Percentiles rank a stretch among this genome's conserved stretches.
Conservation (phyloP, 768 basidiomycete genomes). For the Kwoniella bestiolae region DNA sequence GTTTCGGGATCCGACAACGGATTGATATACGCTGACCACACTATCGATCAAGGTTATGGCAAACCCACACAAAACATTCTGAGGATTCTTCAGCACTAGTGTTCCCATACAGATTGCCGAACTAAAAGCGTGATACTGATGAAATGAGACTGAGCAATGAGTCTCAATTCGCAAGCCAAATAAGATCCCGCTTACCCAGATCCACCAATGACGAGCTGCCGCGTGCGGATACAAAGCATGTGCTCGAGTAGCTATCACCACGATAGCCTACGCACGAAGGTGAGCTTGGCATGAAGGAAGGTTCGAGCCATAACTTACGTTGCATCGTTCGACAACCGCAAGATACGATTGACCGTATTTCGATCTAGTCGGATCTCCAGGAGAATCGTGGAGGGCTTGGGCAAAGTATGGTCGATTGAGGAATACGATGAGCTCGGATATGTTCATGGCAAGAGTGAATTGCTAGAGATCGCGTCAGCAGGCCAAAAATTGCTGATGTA, state of each 20-base stretch:
- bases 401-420: conserved; percentile 33
- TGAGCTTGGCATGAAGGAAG: neutral
- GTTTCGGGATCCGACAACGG: conserved; percentile 9
- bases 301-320: conserved; percentile 17
- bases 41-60: conserved; percentile 26
- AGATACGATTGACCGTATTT: conserved; percentile 25
- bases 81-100: conserved; percentile 27
- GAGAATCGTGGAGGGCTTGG: conserved; percentile 14
- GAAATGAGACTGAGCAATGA: too few relatives aligned
- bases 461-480: conserved; percentile 17
- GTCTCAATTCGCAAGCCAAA: too few relatives aligned
- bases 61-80: conserved; percentile 16
- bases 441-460: conserved; percentile 26
- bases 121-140: conserved; percentile 43
- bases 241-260: neutral
- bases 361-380: conserved; percentile 24
- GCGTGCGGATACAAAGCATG: conserved; percentile 2
- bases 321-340: conserved; percentile 30
- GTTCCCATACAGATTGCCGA: conserved; percentile 35
- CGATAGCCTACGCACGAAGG: conserved; percentile 1
- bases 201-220: conserved; percentile 7
- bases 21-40: conserved; percentile 16
- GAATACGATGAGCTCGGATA: conserved; percentile 27
- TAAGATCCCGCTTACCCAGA: conserved; percentile 27
- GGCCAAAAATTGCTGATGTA: neutral